A percentile compares a stretch with the other conserved stretches of the same genome.
phyloP scores from a whole-genome alignment of 306 rosid species.

The Lathyrus oleraceus region DNA sequence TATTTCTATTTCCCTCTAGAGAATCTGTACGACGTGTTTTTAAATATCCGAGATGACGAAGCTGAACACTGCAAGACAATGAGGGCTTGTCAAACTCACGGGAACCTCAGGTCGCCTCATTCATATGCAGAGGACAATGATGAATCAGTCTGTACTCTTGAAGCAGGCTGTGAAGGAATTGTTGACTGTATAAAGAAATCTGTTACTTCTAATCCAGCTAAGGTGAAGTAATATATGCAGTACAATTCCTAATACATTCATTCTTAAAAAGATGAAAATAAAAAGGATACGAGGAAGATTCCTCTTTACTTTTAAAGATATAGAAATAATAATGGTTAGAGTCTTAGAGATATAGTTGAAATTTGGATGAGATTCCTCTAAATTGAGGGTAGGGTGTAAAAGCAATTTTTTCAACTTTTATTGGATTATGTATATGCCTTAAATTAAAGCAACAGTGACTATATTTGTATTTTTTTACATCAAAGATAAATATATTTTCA shows the following conservation, averaged over 20 bases:
- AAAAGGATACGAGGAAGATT: constrained; percentile 6
- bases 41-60: constrained; percentile 93
- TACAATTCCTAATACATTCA: constrained; percentile 17
- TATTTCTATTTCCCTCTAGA: constrained; percentile 45
- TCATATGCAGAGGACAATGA: constrained; percentile 55
- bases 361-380: background rate
- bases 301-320: constrained; percentile 3
- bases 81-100: constrained; percentile 92
- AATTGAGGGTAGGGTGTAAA: background rate
- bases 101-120: constrained; percentile 93
- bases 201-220: constrained; percentile 51
- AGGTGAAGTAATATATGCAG: constrained; percentile 34
- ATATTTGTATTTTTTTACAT: constrained; percentile 1
- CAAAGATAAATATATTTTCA: background rate
- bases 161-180: constrained; percentile 76
- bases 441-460: background rate
- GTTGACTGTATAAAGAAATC: constrained; percentile 81
- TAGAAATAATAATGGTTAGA: constrained; percentile 22
- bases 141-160: constrained; percentile 39
- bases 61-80: constrained; percentile 98
- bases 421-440: constrained; percentile 7
- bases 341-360: constrained; percentile 25
- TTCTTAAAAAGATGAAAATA: background rate
- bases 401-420: background rate
- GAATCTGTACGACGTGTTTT: constrained; percentile 79